Evolutionary conservation across 2,329 filamentous ascomycete species (phyloP).

Genomic region (Emmonsiellopsis sp.): DNA sequence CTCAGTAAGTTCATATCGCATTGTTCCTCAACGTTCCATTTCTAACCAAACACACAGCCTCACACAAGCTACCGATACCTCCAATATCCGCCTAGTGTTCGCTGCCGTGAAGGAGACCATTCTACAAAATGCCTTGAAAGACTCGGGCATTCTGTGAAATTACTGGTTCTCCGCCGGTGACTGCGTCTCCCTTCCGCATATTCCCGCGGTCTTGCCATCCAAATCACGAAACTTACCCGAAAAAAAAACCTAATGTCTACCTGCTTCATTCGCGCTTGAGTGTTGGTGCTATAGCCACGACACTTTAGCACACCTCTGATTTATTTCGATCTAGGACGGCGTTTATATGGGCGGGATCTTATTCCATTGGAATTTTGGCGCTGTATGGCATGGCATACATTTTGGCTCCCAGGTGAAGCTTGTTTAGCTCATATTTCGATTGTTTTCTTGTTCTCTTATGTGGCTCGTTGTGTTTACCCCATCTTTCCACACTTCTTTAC

Average conservation of each 20-base stretch:
- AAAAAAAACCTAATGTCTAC: neutral
- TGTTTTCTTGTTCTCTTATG: neutral
- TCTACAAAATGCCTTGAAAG: conserved; percentile 92
- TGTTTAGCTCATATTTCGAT: neutral
- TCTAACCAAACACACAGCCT: conserved; percentile 50
- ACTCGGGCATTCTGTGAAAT: conserved; percentile 81
- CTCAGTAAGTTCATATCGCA: conserved; percentile 56
- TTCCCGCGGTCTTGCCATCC: neutral
- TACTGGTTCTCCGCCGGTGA: neutral
- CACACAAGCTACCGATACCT: conserved; percentile 97
- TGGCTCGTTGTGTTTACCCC: neutral
- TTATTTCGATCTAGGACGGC: neutral
- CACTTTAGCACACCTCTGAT: neutral
- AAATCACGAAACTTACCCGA: neutral
- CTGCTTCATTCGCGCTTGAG: neutral
- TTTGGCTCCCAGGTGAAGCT: neutral
- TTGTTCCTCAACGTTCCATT: neutral
- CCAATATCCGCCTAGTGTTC: conserved; percentile 95
- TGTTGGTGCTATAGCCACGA: neutral
- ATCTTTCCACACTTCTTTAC: neutral
- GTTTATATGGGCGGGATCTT: neutral
- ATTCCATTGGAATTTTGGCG: conserved; percentile 1
- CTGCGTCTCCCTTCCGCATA: neutral
- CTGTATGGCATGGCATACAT: neutral
- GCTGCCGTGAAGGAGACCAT: conserved; percentile 98